Conservation (phyloP, 768 basidiomycete genomes). For the Naematelia encephala region DNA sequence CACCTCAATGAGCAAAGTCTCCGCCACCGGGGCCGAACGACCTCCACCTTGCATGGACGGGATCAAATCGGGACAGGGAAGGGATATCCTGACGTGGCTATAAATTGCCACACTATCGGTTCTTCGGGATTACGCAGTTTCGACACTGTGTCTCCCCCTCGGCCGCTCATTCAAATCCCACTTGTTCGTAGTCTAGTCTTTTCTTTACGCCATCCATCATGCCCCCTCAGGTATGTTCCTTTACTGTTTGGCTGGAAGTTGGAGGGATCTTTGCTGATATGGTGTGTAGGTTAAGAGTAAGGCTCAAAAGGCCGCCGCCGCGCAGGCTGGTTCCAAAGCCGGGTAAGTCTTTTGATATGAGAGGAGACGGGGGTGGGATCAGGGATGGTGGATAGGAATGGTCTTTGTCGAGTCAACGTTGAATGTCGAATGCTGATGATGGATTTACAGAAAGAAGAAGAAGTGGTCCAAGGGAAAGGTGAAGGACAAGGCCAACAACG, state of each 20-base stretch:
- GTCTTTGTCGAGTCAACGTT: background rate
- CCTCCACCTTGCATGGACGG: background rate
- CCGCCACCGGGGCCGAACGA: background rate
- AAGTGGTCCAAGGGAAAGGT: slow-evolving; percentile 99
- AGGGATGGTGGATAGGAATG: background rate
- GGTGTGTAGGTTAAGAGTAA: slow-evolving; percentile 46
- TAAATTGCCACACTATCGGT: background rate
- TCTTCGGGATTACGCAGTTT: background rate
- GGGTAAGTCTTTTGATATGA: slow-evolving; percentile 39
- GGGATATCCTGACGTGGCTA: background rate
- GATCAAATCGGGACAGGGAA: background rate
- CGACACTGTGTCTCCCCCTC: background rate
- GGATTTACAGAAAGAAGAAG: slow-evolving; percentile 76
- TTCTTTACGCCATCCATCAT: slow-evolving; percentile 4
- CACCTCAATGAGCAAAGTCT: too few species aligned
- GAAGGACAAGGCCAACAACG: slow-evolving; percentile 99
- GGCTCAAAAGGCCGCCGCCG: slow-evolving; percentile 50
- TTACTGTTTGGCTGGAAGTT: background rate
- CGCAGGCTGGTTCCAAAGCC: slow-evolving; percentile 50
- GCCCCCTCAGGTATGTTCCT: background rate
- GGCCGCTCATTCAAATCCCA: background rate
- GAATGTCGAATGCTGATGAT: too few species aligned
- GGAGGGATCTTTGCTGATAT: background rate
- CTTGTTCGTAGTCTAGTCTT: background rate
- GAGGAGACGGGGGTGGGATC: background rate